Conservation (phyloP, 2,329 filamentous ascomycete genomes). For the Fusarium sp. region DNA sequence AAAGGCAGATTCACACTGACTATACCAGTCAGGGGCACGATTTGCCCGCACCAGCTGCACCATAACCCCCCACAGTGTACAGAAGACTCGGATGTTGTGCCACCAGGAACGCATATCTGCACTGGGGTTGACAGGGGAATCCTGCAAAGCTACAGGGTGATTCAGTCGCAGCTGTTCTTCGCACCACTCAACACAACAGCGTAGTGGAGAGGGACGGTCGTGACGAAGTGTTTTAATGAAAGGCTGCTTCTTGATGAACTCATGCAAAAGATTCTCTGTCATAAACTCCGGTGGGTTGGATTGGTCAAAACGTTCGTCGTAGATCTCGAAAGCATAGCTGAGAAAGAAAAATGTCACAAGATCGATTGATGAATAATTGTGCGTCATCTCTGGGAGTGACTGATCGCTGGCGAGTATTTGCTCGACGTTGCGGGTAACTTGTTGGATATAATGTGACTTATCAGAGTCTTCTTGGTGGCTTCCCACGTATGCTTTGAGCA, state of each 20-base stretch:
- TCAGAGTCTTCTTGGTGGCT: conserved; percentile 20
- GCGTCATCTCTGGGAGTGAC: conserved; percentile 19
- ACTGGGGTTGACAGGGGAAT: conserved; percentile 23
- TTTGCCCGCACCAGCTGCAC: conserved; percentile 21
- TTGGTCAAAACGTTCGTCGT: conserved; percentile 26
- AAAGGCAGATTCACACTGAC: conserved; percentile 38
- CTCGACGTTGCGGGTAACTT: conserved; percentile 19
- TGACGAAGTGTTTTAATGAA: conserved; percentile 16
- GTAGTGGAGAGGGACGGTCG: conserved; percentile 20
- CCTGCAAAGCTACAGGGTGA: conserved; percentile 23
- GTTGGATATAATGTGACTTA: conserved; percentile 1
- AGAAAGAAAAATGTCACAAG: conserved; percentile 40
- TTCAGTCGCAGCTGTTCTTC: conserved; percentile 29
- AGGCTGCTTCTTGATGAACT: conserved; percentile 39
- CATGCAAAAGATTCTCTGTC: conserved; percentile 31
- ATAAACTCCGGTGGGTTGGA: conserved; percentile 12
- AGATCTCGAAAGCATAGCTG: conserved; percentile 34
- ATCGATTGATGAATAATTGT: conserved; percentile 34
- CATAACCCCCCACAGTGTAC: conserved; percentile 42
- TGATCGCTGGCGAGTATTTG: conserved; percentile 14
- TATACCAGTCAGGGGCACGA: conserved; percentile 36
- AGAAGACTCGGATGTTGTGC: conserved; percentile 41
- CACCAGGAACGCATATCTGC: conserved; percentile 30
- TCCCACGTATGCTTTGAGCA: conserved; percentile 35
- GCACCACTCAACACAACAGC: conserved; percentile 39